These are phyloP conservation scores for Kokia cookei DNA, from an alignment of 441 rosid genomes.

Conservation along the genomic window DNA sequence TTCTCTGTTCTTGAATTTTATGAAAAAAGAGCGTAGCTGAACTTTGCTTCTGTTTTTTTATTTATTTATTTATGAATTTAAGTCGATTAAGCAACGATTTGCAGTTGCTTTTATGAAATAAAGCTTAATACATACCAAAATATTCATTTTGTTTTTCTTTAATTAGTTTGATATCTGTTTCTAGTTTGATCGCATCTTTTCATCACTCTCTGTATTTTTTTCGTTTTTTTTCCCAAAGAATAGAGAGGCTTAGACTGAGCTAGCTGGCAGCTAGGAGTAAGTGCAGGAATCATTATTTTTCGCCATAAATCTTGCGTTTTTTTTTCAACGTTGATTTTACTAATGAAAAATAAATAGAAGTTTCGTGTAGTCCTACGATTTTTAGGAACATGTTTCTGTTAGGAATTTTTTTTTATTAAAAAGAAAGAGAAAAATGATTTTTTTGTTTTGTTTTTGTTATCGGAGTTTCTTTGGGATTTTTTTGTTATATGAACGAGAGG, in stretches of 20 bases:
- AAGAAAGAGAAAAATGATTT: not conserved
- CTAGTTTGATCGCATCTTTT: not conserved
- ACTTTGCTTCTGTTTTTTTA: not conserved
- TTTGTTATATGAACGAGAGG: not conserved
- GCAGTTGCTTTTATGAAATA: not conserved
- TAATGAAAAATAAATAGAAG: not conserved
- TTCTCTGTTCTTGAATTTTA: not conserved
- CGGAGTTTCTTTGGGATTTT: not conserved
- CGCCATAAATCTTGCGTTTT: not conserved
- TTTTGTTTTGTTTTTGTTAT: not conserved
- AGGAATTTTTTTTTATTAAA: not conserved
- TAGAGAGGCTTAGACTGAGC: not conserved
- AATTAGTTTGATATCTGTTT: not conserved
- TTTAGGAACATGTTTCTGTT: no score
- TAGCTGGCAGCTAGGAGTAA: not conserved
- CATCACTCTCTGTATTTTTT: not conserved
- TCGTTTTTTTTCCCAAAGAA: no score
- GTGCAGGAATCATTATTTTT: not conserved
- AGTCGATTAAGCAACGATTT: not conserved
- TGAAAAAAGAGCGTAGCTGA: not conserved
- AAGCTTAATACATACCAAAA: not conserved
- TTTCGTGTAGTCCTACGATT: not conserved
- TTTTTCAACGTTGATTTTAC: not conserved
- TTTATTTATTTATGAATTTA: not conserved
- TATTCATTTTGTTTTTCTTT: not conserved